Evolutionary conservation across 2,329 filamentous ascomycete genomes (phyloP), one percentile per base, ranked within the genome.

Genomic region (Niveomyces coronatus): DNA sequence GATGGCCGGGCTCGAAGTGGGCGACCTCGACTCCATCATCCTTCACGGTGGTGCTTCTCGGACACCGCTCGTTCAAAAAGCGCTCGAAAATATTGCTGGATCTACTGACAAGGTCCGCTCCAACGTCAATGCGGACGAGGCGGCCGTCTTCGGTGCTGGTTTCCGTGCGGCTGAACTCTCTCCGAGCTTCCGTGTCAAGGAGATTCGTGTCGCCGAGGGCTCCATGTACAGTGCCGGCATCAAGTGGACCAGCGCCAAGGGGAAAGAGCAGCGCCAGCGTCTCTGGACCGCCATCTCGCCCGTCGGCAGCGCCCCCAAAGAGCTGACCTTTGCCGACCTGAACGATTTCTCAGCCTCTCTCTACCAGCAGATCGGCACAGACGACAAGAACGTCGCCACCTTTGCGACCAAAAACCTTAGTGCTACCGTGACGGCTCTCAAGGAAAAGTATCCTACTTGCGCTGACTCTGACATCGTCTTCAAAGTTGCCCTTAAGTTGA

Each of bases 51-150:
- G 91, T 49, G 82, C 81, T 31, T 81, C 86, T 31, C 79, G 91
- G 44, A 96, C 89, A 8, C 91, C 91, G 0, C 95, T 96, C 51
- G 85, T 98, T 9, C 89, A 96, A 59, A 89, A 81, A 61, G 74
- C 82, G 51, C 76, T 98, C 13, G 87, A 95, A 62, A 75, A 77
- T 44, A 61, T 84, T 30, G 74, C 79, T 35, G 83, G 85, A 26
- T 74, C 71, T 14, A 62, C 78, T 7, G 77, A 82, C 36, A 95
- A 94, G 67, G 70, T 98, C 43, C 82, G 87, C 47, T 83, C 81
- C 53, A 98, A 93, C 51, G 91, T 98, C 55, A 98, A 98, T 64
- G 84, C 89, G 9, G 91, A 98, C 53, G 91, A 98, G 63, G 83
- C 91, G 17, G 91, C 91, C 35, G 91, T 94, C 9, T 94, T 96